phyloP scores from a whole-genome alignment of 2,329 filamentous ascomycete species.

The Rachicladosporium sp. region DNA sequence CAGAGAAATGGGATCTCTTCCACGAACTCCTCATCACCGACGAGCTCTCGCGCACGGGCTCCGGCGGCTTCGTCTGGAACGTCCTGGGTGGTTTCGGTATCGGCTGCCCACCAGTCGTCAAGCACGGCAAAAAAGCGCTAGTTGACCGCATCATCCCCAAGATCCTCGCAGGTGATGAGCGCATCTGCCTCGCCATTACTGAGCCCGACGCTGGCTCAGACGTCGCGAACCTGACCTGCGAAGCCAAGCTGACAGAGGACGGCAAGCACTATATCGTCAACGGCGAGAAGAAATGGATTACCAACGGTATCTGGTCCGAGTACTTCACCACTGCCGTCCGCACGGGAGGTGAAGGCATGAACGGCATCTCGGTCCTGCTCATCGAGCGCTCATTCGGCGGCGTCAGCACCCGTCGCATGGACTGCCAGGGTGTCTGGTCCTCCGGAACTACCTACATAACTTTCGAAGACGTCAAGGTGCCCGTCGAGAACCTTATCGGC shows the following conservation, averaged over 20 bases:
- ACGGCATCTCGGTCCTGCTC: slow-evolving; percentile 77
- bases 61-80: slow-evolving; percentile 94
- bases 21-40: slow-evolving; percentile 94
- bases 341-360: slow-evolving; percentile 81
- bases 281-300: slow-evolving; percentile 99
- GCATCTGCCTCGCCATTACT: slow-evolving; percentile 94
- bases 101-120: slow-evolving; percentile 79
- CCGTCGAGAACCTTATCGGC: slow-evolving; percentile 95
- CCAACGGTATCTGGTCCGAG: slow-evolving; percentile 76
- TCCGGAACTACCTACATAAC: slow-evolving; percentile 94
- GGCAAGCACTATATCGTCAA: slow-evolving; percentile 99
- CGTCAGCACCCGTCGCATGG: slow-evolving; percentile 88
- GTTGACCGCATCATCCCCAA: slow-evolving; percentile 80
- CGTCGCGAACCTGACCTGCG: slow-evolving; percentile 88
- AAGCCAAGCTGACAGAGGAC: slow-evolving; percentile 87
- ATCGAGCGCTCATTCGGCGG: slow-evolving; percentile 78
- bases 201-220: slow-evolving; percentile 90
- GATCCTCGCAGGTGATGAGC: slow-evolving; percentile 84
- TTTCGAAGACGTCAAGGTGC: slow-evolving; percentile 98
- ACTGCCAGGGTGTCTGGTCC: slow-evolving; percentile 95
- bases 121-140: slow-evolving; percentile 77
- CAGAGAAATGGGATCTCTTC: slow-evolving; percentile 95
- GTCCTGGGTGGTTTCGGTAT: slow-evolving; percentile 94
- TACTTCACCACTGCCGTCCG: slow-evolving; percentile 97
- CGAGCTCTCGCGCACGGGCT: slow-evolving; percentile 77